Conservation (phyloP, 495 filamentous ascomycete species). For the Umbilicaria muhlenbergii region DNA sequence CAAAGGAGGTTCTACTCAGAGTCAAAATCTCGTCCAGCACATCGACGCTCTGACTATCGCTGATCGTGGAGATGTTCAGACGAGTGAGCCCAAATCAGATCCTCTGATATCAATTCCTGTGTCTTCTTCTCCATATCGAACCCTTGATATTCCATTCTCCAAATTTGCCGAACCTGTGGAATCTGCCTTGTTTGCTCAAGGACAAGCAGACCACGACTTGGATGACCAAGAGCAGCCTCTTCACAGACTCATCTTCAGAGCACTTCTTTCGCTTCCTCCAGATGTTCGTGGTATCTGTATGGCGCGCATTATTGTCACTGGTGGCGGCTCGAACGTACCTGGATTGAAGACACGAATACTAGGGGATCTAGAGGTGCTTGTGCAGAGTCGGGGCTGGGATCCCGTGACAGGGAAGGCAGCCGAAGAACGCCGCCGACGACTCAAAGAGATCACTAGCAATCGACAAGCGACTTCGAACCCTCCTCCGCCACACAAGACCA, state of each 20-base stretch:
- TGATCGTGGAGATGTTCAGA: conserved; percentile 1
- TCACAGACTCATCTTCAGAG: conserved; percentile 54
- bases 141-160: conserved; percentile 48
- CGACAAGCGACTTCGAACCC: conserved; percentile 8
- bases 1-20: background rate
- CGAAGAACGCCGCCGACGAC: conserved; percentile 35
- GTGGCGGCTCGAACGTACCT: conserved; percentile 63
- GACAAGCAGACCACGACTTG: conserved; percentile 35
- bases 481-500: background rate
- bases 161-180: conserved; percentile 61
- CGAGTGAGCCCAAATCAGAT: background rate
- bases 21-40: background rate
- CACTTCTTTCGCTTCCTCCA: conserved; percentile 58
- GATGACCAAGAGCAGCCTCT: conserved; percentile 80
- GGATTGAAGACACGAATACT: conserved; percentile 71
- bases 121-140: conserved; percentile 24
- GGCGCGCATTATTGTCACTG: conserved; percentile 77
- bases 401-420: conserved; percentile 45
- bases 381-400: conserved; percentile 62
- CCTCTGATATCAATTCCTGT: conserved; percentile 25
- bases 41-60: background rate
- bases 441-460: conserved; percentile 28
- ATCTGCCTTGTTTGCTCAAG: conserved; percentile 48
- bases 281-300: conserved; percentile 77
- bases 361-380: conserved; percentile 49